A percentile compares a stretch with the other conserved stretches of the same genome.
Evolutionary conservation across 2,329 filamentous ascomycete genomes (phyloP).

Genomic region (Exophiala lecanii-corni): DNA sequence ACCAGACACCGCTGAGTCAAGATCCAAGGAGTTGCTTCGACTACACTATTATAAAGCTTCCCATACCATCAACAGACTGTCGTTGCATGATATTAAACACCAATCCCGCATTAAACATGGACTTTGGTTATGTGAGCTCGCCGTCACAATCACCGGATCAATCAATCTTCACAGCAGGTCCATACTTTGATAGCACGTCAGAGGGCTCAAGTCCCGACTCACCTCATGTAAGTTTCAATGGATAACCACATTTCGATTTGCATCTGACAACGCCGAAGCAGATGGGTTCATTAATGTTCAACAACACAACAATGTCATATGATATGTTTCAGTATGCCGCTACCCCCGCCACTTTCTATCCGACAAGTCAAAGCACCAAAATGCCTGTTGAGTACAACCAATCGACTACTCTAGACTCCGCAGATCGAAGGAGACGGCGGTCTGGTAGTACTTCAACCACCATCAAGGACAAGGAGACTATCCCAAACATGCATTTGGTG

Average conservation of each 20-base stretch:
- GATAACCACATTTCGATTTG: background rate
- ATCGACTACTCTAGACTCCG: constrained; percentile 25
- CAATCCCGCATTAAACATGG: constrained; percentile 17
- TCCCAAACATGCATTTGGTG: constrained; percentile 31
- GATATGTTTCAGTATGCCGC: constrained; percentile 23
- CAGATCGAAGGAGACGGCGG: constrained; percentile 23
- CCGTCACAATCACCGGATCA: constrained; percentile 24
- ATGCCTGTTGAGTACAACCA: constrained; percentile 28
- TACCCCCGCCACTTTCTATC: constrained; percentile 20
- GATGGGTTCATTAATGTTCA: constrained; percentile 23
- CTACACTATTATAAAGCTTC: background rate
- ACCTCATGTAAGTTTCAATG: constrained; percentile 23
- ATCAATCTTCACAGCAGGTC: constrained; percentile 22
- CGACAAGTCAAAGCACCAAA: constrained; percentile 19
- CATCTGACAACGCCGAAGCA: constrained; percentile 15
- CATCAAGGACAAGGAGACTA: constrained; percentile 26
- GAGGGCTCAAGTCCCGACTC: constrained; percentile 27
- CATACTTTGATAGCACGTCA: constrained; percentile 26
- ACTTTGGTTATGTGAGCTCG: constrained; percentile 25
- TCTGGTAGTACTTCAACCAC: constrained; percentile 19
- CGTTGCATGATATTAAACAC: constrained; percentile 11
- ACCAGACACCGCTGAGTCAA: constrained; percentile 18
- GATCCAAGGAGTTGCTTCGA: background rate
- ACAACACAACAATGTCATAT: constrained; percentile 21
- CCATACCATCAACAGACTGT: background rate